Percentiles rank a stretch among this genome's conserved stretches.
These are phyloP conservation scores for Chamaecrista fasciculata DNA, from an alignment of 306 rosid genomes.

Conservation along the genomic window DNA sequence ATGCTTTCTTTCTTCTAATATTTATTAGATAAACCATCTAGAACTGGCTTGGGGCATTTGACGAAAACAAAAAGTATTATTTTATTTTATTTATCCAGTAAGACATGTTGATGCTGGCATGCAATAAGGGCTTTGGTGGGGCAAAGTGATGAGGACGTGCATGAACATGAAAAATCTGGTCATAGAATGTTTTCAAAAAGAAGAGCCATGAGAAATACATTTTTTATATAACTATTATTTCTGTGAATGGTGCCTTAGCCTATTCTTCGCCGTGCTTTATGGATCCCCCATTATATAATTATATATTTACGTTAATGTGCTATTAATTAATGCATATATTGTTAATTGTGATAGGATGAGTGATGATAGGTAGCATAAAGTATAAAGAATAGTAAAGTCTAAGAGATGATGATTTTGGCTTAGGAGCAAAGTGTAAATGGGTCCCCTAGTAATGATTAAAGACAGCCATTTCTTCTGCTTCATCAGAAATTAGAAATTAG, in stretches of 20 bases:
- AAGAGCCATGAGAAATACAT: neutral
- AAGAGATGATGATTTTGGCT: conserved; percentile 77
- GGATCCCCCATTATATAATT: conserved; percentile 52
- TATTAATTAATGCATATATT: neutral
- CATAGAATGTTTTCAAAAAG: conserved; percentile 24
- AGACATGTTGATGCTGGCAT: conserved; percentile 45
- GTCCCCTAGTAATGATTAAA: conserved; percentile 58
- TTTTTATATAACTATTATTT: neutral
- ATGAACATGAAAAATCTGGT: conserved; percentile 43
- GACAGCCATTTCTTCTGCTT: conserved; percentile 30
- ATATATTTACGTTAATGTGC: conserved; percentile 7
- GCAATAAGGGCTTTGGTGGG: conserved; percentile 47
- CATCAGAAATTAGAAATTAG: neutral
- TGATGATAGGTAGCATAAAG: conserved; percentile 25
- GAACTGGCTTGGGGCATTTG: conserved; percentile 18
- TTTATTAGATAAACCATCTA: conserved; percentile 11
- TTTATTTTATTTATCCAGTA: conserved; percentile 48
- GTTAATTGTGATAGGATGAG: neutral
- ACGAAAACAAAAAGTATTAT: conserved; percentile 39
- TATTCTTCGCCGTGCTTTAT: conserved; percentile 71
- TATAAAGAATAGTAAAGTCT: conserved; percentile 42
- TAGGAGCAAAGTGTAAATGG: conserved; percentile 76
- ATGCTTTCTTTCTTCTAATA: neutral
- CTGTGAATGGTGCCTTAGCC: conserved; percentile 24
- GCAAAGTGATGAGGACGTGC: conserved; percentile 87